Conservation (phyloP, 2,329 filamentous ascomycete genomes). For the Paramyrothecium sp. region DNA sequence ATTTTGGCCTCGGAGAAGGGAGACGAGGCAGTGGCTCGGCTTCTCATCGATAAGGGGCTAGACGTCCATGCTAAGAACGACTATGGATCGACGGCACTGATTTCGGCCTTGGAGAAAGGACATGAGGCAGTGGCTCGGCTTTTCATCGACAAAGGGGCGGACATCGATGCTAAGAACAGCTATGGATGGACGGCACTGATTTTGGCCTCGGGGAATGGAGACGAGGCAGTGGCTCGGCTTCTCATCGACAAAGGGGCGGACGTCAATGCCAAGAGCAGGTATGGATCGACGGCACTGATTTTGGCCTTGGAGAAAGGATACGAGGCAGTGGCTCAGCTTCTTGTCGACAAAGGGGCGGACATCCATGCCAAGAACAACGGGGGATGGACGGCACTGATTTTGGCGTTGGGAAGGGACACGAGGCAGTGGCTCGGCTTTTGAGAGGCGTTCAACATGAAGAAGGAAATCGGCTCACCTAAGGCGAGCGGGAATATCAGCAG, state of each 20-base stretch:
- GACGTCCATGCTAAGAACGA: not conserved
- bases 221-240: constrained; percentile 8
- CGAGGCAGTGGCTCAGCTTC: constrained; percentile 3
- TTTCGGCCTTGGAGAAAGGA: constrained; percentile 4
- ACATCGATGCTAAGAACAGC: constrained; percentile 1
- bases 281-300: constrained; percentile 6
- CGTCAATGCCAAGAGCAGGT: not conserved
- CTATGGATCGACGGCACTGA: not conserved
- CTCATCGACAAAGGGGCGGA: constrained; percentile 12
- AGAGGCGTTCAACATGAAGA: no score
- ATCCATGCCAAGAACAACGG: no score
- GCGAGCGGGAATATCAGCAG: no score
- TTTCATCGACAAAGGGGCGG: constrained; percentile 13
- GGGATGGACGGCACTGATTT: no score
- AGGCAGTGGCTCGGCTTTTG: no score
- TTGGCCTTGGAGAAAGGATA: constrained; percentile 6
- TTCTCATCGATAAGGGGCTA: constrained; percentile 8
- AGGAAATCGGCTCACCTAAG: no score
- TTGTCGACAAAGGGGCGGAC: constrained; percentile 6
- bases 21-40: constrained; percentile 11
- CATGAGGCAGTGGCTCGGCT: constrained; percentile 16
- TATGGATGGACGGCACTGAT: not conserved
- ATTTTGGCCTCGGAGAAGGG: constrained; percentile 14
- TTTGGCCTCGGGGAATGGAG: not conserved
- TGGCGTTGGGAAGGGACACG: no score